Evolutionary conservation across 169 alveolate species (phyloP), one percentile per base, ranked within the genome.

Genomic region (Plasmodium falciparum): DNA sequence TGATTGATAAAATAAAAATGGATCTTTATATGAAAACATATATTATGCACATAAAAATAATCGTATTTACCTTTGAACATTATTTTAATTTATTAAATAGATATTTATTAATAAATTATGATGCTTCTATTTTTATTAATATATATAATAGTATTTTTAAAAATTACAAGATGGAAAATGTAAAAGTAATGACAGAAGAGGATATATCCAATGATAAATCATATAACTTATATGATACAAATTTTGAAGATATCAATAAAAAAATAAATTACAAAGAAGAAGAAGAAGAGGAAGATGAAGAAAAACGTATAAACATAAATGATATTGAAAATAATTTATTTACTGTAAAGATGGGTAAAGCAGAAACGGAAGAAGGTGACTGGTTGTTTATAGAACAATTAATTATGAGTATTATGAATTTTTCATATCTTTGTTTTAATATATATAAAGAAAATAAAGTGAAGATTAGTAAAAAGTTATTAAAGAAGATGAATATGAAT

Each of bases 41-140:
- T 56, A 86, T 86, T 15, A 70, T 86, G 92, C 92, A 86, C 45
- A 65, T 86, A 61, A 86, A 86, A 86, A 62, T 63, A 61, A 86
- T 58, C 17, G 92, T 47, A 72, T 47, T 86, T 2, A 58, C 88
- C 3, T 86, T 86, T 86, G 92, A 86, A 56, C 92, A 86, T 39
- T 86, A 71, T 73, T 86, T 72, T 50, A 86, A 86, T 63, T 73
- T 86, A 29, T 56, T 86, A 54, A 86, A 86, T 72, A 72, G 50
- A 24, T 86, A 47, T 67, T 74, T 86, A 62, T n/a, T 73, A 49
- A 67, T 86, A 65, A 86, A 70, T 73, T 86, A 86, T 50, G 61
- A 86, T 43, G 26, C 24, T 13, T 47, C 70, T 43, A 62, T 86
- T 65, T 86, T 86, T 50, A 73, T 71, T 52, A 86, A 73, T 56